Evolutionary conservation across 129 eudicot genomes (phyloP).

Genomic region (Apium graveolens): DNA sequence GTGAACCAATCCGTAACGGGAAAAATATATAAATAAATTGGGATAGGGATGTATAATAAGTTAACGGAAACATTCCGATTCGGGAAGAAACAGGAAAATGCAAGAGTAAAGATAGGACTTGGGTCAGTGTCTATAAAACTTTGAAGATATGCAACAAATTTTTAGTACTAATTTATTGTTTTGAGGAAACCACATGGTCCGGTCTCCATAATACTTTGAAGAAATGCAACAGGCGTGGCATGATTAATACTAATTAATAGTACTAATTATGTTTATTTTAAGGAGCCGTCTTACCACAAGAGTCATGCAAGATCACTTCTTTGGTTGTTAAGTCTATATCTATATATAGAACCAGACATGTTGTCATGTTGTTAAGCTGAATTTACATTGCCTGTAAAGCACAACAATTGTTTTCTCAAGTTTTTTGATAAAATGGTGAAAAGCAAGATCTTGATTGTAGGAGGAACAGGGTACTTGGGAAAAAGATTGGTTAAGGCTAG

Average conservation of each 20-base stretch:
- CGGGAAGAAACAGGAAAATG: background rate
- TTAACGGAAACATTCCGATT: too few species aligned
- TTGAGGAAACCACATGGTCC: background rate
- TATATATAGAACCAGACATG: background rate
- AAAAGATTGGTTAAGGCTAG: slow-evolving; percentile 50
- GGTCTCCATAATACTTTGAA: background rate
- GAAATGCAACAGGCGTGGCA: background rate
- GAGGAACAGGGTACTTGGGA: slow-evolving; percentile 56
- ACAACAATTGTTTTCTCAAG: background rate
- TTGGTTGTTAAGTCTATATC: background rate
- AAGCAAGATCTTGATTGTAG: slow-evolving; percentile 44
- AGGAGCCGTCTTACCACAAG: background rate
- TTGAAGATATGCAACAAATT: background rate
- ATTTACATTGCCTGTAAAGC: background rate
- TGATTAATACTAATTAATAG: too few species aligned
- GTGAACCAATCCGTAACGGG: too few species aligned
- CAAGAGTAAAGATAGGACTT: background rate
- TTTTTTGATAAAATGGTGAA: slow-evolving; percentile 17
- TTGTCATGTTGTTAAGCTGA: background rate
- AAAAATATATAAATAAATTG: too few species aligned
- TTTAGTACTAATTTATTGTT: background rate
- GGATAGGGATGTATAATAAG: too few species aligned
- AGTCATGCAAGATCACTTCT: background rate
- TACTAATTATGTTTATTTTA: too few species aligned
- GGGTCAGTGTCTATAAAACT: background rate